Conservation (phyloP, 2,329 filamentous ascomycete genomes). For the Stachybotrys chartarum region DNA sequence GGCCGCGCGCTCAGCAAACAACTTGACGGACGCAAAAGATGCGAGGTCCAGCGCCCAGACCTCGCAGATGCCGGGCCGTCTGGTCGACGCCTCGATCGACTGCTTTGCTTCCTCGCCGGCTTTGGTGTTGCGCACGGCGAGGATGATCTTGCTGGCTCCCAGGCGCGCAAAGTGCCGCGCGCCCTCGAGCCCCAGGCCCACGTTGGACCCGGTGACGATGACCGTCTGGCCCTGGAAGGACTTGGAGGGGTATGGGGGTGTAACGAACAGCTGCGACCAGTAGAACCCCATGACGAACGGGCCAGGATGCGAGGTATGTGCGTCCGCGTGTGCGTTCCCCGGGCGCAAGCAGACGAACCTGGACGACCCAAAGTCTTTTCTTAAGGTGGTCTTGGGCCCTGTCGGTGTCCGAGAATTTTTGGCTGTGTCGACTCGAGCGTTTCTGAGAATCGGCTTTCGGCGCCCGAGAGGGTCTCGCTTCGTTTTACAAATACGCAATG, state of each 20-base stretch:
- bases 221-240: constrained; percentile 17
- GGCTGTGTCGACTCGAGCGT: not conserved
- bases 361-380: not conserved
- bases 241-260: constrained; percentile 7
- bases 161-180: constrained; percentile 27
- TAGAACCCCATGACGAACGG: constrained; percentile 1
- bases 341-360: no score
- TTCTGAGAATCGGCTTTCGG: not conserved
- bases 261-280: constrained; percentile 2
- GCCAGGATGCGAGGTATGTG: no score
- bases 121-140: constrained; percentile 13
- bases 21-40: constrained; percentile 19
- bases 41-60: not conserved
- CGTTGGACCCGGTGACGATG: constrained; percentile 31
- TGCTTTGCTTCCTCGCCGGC: constrained; percentile 3
- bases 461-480: not conserved
- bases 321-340: no score
- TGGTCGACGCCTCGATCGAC: not conserved
- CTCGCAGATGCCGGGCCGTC: not conserved
- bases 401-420: not conserved
- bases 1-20: constrained; percentile 30
- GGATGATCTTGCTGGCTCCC: constrained; percentile 21
- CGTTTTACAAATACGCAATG: not conserved
- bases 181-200: constrained; percentile 30
- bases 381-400: not conserved